phyloP scores from a whole-genome alignment of 1,139 yeast species.

The Geotrichum carabidarum region DNA sequence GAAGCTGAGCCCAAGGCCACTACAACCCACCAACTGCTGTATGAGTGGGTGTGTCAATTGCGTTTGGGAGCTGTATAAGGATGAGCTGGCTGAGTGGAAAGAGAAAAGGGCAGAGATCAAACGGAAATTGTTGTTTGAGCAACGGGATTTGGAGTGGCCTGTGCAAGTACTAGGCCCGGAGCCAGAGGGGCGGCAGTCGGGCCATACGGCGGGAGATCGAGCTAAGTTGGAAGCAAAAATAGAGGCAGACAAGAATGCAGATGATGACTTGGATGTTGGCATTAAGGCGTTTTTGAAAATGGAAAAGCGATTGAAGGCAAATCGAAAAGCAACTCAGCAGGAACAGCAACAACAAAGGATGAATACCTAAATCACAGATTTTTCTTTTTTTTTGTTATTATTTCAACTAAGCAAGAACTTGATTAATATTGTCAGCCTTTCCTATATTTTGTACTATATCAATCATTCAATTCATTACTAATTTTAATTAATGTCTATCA shows the following conservation, averaged over 20 bases:
- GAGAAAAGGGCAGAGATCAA: slow-evolving; percentile 17
- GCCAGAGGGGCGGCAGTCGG: slow-evolving; percentile 21
- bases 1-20: slow-evolving; percentile 71
- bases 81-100: slow-evolving; percentile 82
- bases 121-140: slow-evolving; percentile 6
- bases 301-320: slow-evolving; percentile 58
- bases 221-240: neutral
- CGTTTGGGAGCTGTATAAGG: slow-evolving; percentile 91
- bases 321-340: slow-evolving; percentile 14
- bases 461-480: neutral
- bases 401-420: neutral
- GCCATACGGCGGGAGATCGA: neutral
- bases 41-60: slow-evolving; percentile 97
- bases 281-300: slow-evolving; percentile 79
- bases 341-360: neutral
- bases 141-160: slow-evolving; percentile 24
- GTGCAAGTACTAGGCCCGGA: slow-evolving; percentile 19
- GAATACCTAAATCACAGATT: neutral
- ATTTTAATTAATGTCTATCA: neutral
- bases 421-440: neutral
- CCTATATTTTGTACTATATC: neutral
- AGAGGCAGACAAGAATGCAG: slow-evolving; percentile 42
- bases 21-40: slow-evolving; percentile 92
- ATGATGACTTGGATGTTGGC: slow-evolving; percentile 70
- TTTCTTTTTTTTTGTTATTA: neutral